A percentile compares a stretch with the other conserved stretches of the same genome.
phyloP scores from a whole-genome alignment of 495 filamentous ascomycete genomes.

The Aspergillus panamensis region DNA sequence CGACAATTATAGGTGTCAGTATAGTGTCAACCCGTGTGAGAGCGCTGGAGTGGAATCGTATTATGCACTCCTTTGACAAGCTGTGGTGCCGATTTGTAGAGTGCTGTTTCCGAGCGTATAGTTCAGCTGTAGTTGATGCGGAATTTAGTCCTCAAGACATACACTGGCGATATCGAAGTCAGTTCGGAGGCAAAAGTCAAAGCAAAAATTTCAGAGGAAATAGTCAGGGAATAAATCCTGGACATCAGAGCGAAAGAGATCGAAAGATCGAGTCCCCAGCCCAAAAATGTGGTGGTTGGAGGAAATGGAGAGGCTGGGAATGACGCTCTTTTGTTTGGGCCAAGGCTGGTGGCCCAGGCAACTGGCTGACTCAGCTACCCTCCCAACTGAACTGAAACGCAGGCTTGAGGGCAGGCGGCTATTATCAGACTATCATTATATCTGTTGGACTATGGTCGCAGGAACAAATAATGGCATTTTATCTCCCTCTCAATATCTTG shows the following conservation, averaged over 20 bases:
- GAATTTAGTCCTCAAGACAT: background rate
- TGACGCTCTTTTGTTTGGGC: slow-evolving; percentile 28
- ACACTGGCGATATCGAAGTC: background rate
- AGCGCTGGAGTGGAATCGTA: too few species aligned
- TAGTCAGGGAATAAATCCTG: slow-evolving; percentile 3
- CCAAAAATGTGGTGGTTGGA: slow-evolving; percentile 43
- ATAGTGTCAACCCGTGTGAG: background rate
- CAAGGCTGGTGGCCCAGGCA: slow-evolving; percentile 28
- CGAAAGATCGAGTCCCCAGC: slow-evolving; percentile 9
- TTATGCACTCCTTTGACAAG: background rate
- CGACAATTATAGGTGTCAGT: background rate
- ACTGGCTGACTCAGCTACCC: slow-evolving; percentile 24
- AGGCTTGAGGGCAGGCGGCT: too few species aligned
- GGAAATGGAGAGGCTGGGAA: slow-evolving; percentile 38
- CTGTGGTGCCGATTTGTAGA: background rate
- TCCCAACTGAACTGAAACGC: background rate
- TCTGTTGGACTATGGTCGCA: too few species aligned
- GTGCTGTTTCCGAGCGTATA: background rate
- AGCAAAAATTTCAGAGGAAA: background rate
- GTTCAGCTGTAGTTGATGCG: background rate
- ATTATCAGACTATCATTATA: too few species aligned
- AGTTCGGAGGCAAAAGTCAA: background rate
- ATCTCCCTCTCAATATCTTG: too few species aligned
- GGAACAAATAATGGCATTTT: too few species aligned
- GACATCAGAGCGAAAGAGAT: slow-evolving; percentile 4